Percentiles rank a stretch among this genome's conserved stretches.
Evolutionary conservation across 2,329 filamentous ascomycete genomes (phyloP).

Genomic region (Samsoniella hepiali): DNA sequence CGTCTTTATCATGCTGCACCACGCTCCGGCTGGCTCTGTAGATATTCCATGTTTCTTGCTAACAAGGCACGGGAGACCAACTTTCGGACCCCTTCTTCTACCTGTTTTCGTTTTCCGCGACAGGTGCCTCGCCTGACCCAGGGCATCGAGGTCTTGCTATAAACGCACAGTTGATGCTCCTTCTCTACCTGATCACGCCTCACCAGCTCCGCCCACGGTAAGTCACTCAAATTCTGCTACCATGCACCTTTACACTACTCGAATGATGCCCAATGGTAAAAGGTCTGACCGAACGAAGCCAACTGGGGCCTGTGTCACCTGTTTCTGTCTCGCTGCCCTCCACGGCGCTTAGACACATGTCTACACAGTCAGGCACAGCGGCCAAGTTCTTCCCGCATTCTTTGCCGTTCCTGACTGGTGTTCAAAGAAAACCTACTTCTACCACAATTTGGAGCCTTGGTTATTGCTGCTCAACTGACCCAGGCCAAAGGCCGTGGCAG

Average conservation of each 20-base stretch:
- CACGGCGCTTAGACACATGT: not conserved
- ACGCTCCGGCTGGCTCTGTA: not conserved
- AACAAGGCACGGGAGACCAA: not conserved
- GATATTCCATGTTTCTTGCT: not conserved
- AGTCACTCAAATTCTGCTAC: not conserved
- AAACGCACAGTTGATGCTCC: not conserved
- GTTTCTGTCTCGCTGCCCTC: not conserved
- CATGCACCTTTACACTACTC: slow-evolving; percentile 19
- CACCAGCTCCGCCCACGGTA: not conserved
- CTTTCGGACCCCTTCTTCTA: not conserved
- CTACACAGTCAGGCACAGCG: not conserved
- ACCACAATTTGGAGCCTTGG: slow-evolving; percentile 53
- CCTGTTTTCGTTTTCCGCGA: not conserved
- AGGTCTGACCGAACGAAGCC: slow-evolving; percentile 55
- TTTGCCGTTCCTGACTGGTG: not conserved
- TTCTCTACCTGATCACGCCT: not conserved
- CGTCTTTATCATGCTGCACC: not conserved
- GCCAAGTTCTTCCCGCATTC: not conserved
- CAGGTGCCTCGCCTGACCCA: not conserved
- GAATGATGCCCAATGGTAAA: slow-evolving; percentile 62
- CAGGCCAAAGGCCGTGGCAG: slow-evolving; percentile 59
- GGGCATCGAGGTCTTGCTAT: not conserved
- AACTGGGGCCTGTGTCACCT: slow-evolving; percentile 42
- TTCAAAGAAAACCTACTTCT: slow-evolving; percentile 16
- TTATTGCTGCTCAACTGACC: slow-evolving; percentile 43